A percentile compares a stretch with the other conserved stretches of the same genome.
phyloP scores from a whole-genome alignment of 768 basidiomycete species.

The Russula compacta region DNA sequence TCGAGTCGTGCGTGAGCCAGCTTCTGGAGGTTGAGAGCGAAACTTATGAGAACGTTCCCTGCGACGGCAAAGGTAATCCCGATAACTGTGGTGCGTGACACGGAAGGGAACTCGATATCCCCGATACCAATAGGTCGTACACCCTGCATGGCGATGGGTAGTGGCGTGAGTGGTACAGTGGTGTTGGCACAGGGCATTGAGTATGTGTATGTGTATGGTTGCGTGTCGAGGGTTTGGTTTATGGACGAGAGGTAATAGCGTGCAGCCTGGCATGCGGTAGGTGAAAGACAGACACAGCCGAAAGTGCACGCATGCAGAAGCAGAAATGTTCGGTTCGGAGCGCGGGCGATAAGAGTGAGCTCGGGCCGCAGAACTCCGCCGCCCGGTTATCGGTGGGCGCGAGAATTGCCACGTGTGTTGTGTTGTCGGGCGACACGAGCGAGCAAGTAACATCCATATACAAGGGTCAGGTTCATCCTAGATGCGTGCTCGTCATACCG shows the following conservation, averaged over 20 bases:
- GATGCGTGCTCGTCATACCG: constrained; percentile 76
- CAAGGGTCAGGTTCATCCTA: background rate
- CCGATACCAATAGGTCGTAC: constrained; percentile 2
- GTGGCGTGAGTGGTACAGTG: background rate
- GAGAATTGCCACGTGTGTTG: background rate
- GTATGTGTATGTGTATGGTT: background rate
- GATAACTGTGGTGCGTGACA: constrained; percentile 49
- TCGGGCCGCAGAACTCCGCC: background rate
- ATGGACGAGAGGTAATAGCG: background rate
- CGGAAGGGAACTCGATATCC: constrained; percentile 40
- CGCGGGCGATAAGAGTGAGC: background rate
- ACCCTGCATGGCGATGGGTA: background rate
- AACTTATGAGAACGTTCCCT: constrained; percentile 82
- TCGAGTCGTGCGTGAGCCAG: constrained; percentile 73
- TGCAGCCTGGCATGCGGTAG: background rate
- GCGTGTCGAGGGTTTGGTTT: background rate
- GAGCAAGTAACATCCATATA: background rate
- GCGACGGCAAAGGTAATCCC: constrained; percentile 78
- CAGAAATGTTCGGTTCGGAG: background rate
- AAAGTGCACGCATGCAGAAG: background rate
- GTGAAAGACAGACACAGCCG: background rate
- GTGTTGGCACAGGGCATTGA: background rate
- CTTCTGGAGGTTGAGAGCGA: constrained; percentile 90
- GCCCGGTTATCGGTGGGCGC: background rate
- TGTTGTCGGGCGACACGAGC: background rate